Conservation (phyloP, 2,329 filamentous ascomycete species). For the Fusarium annulatum region DNA sequence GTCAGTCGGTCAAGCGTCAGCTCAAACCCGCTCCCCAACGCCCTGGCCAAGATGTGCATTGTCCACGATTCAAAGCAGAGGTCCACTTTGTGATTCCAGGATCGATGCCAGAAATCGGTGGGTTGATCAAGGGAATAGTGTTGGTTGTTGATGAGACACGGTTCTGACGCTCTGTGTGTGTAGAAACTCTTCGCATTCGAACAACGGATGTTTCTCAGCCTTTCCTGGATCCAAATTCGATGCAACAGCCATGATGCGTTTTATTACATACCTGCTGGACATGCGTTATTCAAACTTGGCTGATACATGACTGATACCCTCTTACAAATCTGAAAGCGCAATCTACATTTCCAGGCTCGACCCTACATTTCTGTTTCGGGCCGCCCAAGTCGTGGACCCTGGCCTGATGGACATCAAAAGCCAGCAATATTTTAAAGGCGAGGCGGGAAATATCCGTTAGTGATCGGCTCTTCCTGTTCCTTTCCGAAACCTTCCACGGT, state of each 20-base stretch:
- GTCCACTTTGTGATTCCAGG: constrained; percentile 47
- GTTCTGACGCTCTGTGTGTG: neutral
- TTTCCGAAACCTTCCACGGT: neutral
- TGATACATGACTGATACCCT: neutral
- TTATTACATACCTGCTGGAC: neutral
- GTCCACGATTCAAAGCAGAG: constrained; percentile 43
- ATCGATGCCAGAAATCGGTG: constrained; percentile 44
- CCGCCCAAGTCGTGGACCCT: neutral
- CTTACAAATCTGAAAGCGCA: neutral
- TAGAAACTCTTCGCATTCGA: constrained; percentile 46
- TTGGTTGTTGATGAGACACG: neutral
- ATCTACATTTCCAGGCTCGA: neutral
- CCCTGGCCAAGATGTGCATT: constrained; percentile 38
- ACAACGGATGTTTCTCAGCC: constrained; percentile 48
- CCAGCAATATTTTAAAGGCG: neutral
- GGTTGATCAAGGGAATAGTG: neutral
- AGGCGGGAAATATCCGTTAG: neutral
- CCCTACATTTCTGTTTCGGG: neutral
- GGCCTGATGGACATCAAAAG: neutral
- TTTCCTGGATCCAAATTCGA: constrained; percentile 49
- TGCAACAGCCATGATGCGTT: constrained; percentile 28
- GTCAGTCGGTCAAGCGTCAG: constrained; percentile 32
- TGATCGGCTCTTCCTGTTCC: neutral
- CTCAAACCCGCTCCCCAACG: constrained; percentile 44
- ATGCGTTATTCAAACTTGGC: neutral